Conservation (phyloP, 208 protist species). For the Trypanosomatidae sp. region DNA sequence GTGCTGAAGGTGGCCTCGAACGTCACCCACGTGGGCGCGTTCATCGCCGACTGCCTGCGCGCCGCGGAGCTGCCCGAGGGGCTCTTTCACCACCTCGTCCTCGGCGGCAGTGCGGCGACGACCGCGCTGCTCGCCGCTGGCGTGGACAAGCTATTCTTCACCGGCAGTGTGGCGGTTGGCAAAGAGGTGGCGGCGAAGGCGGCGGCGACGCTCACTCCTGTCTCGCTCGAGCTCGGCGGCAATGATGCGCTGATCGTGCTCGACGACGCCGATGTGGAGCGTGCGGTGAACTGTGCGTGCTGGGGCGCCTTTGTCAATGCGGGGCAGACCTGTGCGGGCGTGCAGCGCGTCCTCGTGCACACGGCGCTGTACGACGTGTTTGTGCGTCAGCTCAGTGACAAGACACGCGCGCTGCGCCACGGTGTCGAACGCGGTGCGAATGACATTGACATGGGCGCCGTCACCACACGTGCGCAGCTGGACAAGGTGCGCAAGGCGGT, state of each 20-base stretch:
- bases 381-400: slow-evolving; percentile 31
- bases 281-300: slow-evolving; percentile 64
- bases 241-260: slow-evolving; percentile 78
- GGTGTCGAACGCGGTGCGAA: slow-evolving; percentile 29
- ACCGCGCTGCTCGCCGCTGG: slow-evolving; percentile 23
- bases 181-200: slow-evolving; percentile 64
- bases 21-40: slow-evolving; percentile 30
- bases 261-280: slow-evolving; percentile 57
- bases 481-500: slow-evolving; percentile 46
- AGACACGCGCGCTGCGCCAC: slow-evolving; percentile 63
- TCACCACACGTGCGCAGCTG: slow-evolving; percentile 54
- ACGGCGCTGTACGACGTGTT: slow-evolving; percentile 56
- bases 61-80: slow-evolving; percentile 35
- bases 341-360: slow-evolving; percentile 70
- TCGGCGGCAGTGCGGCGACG: slow-evolving; percentile 22
- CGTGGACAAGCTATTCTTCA: slow-evolving; percentile 79
- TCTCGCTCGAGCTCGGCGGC: slow-evolving; percentile 76
- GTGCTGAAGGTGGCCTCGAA: slow-evolving; percentile 63
- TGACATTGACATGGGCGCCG: slow-evolving; percentile 53
- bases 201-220: slow-evolving; percentile 52
- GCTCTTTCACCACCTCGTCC: slow-evolving; percentile 47
- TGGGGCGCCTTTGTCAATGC: slow-evolving; percentile 76
- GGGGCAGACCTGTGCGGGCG: slow-evolving; percentile 65
- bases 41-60: slow-evolving; percentile 47
- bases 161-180: slow-evolving; percentile 65